Conservation (phyloP, 2,329 filamentous ascomycete species). For the Exophiala viscosa region DNA sequence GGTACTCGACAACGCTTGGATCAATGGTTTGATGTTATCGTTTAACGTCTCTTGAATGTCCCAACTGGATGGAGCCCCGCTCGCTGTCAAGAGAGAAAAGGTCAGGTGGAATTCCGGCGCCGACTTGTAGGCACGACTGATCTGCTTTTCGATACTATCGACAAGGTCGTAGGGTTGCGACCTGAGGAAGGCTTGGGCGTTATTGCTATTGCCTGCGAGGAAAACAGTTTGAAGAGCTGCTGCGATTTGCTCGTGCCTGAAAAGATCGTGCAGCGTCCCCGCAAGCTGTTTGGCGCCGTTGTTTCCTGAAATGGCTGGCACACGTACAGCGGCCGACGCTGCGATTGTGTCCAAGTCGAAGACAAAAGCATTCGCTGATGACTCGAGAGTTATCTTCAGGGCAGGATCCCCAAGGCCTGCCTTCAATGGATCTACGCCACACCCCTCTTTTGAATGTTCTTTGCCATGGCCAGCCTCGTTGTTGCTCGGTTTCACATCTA, state of each 20-base stretch:
- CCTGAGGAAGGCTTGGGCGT: conserved; percentile 34
- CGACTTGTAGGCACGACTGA: conserved; percentile 83
- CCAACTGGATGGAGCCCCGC: conserved; percentile 77
- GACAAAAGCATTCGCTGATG: conserved; percentile 36
- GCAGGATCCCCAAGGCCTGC: conserved; percentile 49
- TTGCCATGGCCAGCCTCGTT: not conserved
- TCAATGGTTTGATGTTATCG: conserved; percentile 75
- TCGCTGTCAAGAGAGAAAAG: conserved; percentile 88
- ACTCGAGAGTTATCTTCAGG: conserved; percentile 67
- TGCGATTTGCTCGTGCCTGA: conserved; percentile 81
- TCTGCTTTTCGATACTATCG: conserved; percentile 63
- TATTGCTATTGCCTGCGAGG: conserved; percentile 30
- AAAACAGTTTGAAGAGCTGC: conserved; percentile 56
- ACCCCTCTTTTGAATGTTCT: not conserved
- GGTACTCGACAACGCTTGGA: conserved; percentile 74
- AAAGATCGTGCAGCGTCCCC: conserved; percentile 70
- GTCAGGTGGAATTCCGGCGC: conserved; percentile 92
- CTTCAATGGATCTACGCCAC: conserved; percentile 29
- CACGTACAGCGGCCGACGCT: conserved; percentile 12
- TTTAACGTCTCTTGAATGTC: conserved; percentile 79
- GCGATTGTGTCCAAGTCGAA: conserved; percentile 15
- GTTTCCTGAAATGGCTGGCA: not conserved
- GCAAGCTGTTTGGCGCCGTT: conserved; percentile 61
- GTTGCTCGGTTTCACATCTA: conserved; percentile 35
- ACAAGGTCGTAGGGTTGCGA: conserved; percentile 44